A percentile compares a stretch with the other conserved stretches of the same genome.
Conservation (phyloP, 2,329 filamentous ascomycete genomes). For the Beauveria pseudobassiana region DNA sequence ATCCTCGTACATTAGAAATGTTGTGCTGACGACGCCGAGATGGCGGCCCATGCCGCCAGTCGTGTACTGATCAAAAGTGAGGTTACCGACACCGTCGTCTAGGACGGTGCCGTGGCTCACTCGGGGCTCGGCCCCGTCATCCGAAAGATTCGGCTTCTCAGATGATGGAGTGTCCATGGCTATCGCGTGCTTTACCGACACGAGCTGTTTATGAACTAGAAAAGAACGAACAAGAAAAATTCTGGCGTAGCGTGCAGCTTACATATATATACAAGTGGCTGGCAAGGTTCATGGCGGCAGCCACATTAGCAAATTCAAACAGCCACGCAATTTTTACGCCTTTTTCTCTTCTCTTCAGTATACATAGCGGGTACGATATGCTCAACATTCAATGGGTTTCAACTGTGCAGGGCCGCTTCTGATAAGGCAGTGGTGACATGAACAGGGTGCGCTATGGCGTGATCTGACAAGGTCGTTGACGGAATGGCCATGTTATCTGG, state of each 20-base stretch:
- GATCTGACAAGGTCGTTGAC: neutral
- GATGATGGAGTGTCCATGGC: neutral
- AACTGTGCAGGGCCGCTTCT: neutral
- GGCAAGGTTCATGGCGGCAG: neutral
- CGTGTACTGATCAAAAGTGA: slow-evolving; percentile 17
- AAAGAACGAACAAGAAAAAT: neutral
- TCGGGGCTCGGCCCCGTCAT: neutral
- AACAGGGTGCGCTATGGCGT: slow-evolving; percentile 1
- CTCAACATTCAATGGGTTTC: neutral
- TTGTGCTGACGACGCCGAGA: slow-evolving; percentile 17
- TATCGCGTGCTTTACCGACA: neutral
- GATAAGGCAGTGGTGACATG: slow-evolving; percentile 3
- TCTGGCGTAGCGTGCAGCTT: neutral
- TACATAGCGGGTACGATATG: too few relatives aligned
- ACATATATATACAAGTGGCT: neutral
- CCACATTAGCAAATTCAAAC: neutral
- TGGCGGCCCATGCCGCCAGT: slow-evolving; percentile 17
- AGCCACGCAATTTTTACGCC: neutral
- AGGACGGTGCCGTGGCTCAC: neutral
- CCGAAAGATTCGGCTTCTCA: neutral
- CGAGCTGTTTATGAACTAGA: too few relatives aligned
- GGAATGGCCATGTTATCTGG: neutral
- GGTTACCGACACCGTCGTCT: slow-evolving; percentile 13
- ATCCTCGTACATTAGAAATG: slow-evolving; percentile 15
- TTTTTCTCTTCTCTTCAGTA: neutral